phyloP scores from a whole-genome alignment of 2,329 filamentous ascomycete species.

The Alternaria longipes region DNA sequence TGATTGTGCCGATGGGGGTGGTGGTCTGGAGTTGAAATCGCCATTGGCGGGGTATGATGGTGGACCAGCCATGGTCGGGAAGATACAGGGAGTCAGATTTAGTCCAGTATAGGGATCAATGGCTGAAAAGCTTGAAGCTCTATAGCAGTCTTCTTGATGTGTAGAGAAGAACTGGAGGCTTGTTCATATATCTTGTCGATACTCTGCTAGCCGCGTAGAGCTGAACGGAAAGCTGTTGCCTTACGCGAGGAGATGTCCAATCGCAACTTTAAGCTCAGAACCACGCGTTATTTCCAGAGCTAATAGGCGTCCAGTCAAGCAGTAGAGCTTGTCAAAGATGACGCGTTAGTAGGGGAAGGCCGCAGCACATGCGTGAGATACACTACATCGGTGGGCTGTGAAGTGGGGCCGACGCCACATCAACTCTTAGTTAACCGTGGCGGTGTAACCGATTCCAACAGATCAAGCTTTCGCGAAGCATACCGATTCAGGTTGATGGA shows the following conservation, averaged over 20 bases:
- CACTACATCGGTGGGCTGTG: slow-evolving; percentile 1
- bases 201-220: slow-evolving; percentile 9
- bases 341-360: not conserved
- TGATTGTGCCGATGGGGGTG: slow-evolving; percentile 28
- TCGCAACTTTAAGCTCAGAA: slow-evolving; percentile 8
- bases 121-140: not conserved
- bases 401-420: slow-evolving; percentile 18
- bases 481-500: not conserved
- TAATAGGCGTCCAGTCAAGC: not conserved
- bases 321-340: slow-evolving; percentile 2
- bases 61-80: slow-evolving; percentile 34
- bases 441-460: not conserved
- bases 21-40: slow-evolving; percentile 18
- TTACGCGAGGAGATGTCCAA: slow-evolving; percentile 18
- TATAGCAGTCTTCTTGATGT: not conserved
- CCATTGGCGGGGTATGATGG: slow-evolving; percentile 19
- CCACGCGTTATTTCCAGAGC: slow-evolving; percentile 9
- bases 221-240: slow-evolving; percentile 22
- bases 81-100: not conserved
- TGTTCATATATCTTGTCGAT: slow-evolving; percentile 4
- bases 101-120: not conserved
- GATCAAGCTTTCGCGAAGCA: not conserved
- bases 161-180: slow-evolving; percentile 3
- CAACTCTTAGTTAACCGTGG: not conserved
- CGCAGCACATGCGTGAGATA: slow-evolving; percentile 1